Evolutionary conservation across 257 asterid genomes (phyloP).

Genomic region (Lavandula angustifolia): DNA sequence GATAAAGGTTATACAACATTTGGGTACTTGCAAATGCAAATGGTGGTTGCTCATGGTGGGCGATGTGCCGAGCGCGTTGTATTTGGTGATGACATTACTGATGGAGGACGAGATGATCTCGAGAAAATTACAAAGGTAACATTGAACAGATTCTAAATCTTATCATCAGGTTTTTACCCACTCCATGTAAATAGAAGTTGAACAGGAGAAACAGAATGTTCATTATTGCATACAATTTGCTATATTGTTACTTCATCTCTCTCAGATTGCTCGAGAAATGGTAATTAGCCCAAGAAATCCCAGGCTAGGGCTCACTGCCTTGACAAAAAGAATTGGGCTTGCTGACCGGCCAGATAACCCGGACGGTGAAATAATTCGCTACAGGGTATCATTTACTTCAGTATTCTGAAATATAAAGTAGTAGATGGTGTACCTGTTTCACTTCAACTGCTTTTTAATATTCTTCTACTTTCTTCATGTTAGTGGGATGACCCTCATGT

Average conservation of each 20-base stretch:
- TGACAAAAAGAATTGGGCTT: conserved; percentile 78
- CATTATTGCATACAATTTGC: conserved; percentile 10
- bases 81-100: conserved; percentile 90
- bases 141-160: conserved; percentile 4
- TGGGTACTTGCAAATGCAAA: conserved; percentile 98
- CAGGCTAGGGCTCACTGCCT: conserved; percentile 86
- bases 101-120: conserved; percentile 93
- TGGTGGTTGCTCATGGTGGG: conserved; percentile 99
- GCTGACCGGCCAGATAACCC: conserved; percentile 78
- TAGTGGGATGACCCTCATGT: conserved; percentile 98
- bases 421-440: conserved; percentile 23
- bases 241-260: conserved; percentile 25
- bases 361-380: conserved; percentile 82
- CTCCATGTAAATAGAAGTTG: conserved; percentile 16
- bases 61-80: conserved; percentile 93
- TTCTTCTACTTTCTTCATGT: conserved; percentile 34
- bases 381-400: conserved; percentile 54
- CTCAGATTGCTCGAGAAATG: conserved; percentile 97
- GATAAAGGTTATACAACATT: conserved; percentile 89
- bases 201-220: not conserved
- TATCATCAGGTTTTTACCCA: conserved; percentile 11
- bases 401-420: conserved; percentile 23
- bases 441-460: conserved; percentile 25
- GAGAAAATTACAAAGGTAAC: conserved; percentile 90
- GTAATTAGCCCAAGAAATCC: conserved; percentile 90